Evolutionary conservation across 1,284 basidiomycete genomes (phyloP).

Genomic region (Veloporphyrellus conicus): DNA sequence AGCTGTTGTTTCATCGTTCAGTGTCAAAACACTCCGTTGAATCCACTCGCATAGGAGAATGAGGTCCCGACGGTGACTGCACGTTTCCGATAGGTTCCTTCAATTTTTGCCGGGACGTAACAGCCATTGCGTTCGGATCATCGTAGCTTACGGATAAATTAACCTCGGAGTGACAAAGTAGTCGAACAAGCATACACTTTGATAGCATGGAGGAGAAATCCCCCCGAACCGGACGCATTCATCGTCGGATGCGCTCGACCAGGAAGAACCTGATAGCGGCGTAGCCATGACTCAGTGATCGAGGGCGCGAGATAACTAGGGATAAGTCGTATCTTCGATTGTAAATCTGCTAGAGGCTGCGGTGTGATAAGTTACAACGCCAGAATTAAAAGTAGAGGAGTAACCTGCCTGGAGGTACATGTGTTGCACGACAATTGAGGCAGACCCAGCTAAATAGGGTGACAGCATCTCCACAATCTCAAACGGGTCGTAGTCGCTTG

Average conservation of each 20-base stretch:
- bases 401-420: constrained; percentile 78
- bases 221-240: constrained; percentile 85
- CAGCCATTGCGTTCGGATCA: constrained; percentile 57
- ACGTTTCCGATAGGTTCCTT: constrained; percentile 12
- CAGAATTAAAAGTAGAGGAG: constrained; percentile 8
- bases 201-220: constrained; percentile 80
- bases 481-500: constrained; percentile 82
- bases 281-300: constrained; percentile 84
- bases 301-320: constrained; percentile 75
- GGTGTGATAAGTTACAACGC: constrained; percentile 1
- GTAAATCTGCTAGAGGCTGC: constrained; percentile 71
- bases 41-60: constrained; percentile 20
- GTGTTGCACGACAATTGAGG: constrained; percentile 82
- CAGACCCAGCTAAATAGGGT: constrained; percentile 80
- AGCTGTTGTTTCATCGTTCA: neutral
- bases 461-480: constrained; percentile 75
- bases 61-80: constrained; percentile 1
- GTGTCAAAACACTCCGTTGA: constrained; percentile 3
- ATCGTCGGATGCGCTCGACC: constrained; percentile 96
- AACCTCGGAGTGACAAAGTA: constrained; percentile 1
- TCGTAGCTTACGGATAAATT: constrained; percentile 51
- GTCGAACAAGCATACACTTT: constrained; percentile 63
- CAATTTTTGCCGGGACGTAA: constrained; percentile 36
- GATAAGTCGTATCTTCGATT: constrained; percentile 64
- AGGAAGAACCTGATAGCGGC: constrained; percentile 91